phyloP scores from a whole-genome alignment of 1,284 basidiomycete genomes.

The Trichosporon ovoides region DNA sequence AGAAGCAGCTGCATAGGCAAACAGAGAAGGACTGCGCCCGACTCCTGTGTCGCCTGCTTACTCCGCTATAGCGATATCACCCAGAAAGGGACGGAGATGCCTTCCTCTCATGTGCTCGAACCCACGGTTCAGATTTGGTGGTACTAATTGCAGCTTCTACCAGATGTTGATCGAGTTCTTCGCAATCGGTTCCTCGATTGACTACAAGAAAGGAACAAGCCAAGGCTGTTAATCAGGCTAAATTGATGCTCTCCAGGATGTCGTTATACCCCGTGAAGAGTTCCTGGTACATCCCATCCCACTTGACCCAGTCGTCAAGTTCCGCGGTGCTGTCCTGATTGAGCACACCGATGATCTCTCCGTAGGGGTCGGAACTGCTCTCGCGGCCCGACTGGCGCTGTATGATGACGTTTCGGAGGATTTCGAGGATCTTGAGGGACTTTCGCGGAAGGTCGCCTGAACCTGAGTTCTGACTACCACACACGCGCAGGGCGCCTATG shows the following conservation, averaged over 20 bases:
- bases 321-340: background rate
- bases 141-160: too few species aligned
- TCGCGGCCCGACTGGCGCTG: background rate
- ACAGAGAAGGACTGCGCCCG: too few species aligned
- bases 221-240: too few species aligned
- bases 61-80: too few species aligned
- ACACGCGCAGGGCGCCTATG: background rate
- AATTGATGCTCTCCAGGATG: slow-evolving; percentile 6
- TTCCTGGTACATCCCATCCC: slow-evolving; percentile 8
- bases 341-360: background rate
- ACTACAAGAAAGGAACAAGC: too few species aligned
- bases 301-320: slow-evolving; percentile 8
- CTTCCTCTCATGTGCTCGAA: too few species aligned
- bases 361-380: slow-evolving; percentile 1
- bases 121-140: too few species aligned
- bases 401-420: background rate
- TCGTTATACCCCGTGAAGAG: slow-evolving; percentile 11
- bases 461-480: background rate
- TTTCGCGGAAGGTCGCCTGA: background rate
- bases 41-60: too few species aligned
- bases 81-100: too few species aligned
- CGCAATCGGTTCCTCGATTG: too few species aligned
- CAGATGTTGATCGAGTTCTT: too few species aligned
- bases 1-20: too few species aligned
- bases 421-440: slow-evolving; percentile 3